phyloP scores from a whole-genome alignment of 169 alveolate species.

The Eimeria falciformis region DNA sequence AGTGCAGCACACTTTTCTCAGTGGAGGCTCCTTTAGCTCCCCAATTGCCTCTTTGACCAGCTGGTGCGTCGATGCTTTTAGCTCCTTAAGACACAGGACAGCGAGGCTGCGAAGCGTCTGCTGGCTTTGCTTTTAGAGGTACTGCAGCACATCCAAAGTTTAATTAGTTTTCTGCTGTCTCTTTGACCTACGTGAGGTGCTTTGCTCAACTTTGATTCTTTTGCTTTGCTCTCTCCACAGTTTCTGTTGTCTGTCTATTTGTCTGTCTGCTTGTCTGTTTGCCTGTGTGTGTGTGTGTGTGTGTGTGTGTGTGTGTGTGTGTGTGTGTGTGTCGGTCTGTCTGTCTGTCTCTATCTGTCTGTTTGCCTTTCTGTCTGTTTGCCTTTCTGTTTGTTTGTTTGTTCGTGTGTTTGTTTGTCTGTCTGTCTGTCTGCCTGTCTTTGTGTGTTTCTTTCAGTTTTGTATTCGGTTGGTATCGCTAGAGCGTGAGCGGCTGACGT shows the following conservation, averaged over 20 bases:
- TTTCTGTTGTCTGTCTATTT: neutral
- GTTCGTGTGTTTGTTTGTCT: neutral
- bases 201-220: no score
- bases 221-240: neutral
- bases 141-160: no score
- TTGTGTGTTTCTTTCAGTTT: neutral
- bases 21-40: no score
- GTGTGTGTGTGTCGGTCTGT: neutral
- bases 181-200: no score
- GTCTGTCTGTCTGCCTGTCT: neutral
- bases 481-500: neutral
- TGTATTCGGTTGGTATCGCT: constrained; percentile 2
- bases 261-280: neutral
- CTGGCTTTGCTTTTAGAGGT: no score
- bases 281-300: neutral
- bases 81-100: no score
- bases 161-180: no score
- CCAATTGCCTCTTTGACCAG: no score
- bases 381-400: neutral
- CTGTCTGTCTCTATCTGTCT: neutral
- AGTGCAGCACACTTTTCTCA: no score
- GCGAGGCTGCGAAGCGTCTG: no score
- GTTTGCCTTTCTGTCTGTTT: neutral
- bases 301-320: neutral
- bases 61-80: no score